Conservation (phyloP, 148 eudicot genomes). For the Diospyros lotus region DNA sequence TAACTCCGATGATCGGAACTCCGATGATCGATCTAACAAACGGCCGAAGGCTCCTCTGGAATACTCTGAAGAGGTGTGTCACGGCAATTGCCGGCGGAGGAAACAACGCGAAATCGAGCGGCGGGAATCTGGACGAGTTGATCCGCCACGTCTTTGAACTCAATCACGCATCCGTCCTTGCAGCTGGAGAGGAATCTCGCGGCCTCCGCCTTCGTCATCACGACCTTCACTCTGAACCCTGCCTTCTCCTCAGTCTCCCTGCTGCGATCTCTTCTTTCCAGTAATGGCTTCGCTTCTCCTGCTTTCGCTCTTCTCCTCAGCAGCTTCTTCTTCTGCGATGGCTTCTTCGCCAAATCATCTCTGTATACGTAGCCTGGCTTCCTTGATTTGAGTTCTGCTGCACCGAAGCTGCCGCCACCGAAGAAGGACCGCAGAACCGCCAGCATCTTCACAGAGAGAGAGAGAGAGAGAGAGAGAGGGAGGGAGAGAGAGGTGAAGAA, state of each 20-base stretch:
- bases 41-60: no score
- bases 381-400: neutral
- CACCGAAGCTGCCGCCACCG: neutral
- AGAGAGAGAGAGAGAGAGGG: constrained; percentile 10
- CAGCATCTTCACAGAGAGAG: constrained; percentile 8
- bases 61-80: no score
- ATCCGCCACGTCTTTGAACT: constrained; percentile 38
- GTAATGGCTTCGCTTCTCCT: neutral
- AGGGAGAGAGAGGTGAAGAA: neutral
- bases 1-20: no score
- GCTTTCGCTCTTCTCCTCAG: neutral
- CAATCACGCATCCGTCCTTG: constrained; percentile 37
- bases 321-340: neutral
- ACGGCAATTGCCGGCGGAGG: neutral
- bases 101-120: constrained; percentile 24
- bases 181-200: constrained; percentile 32
- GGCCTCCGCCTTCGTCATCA: constrained; percentile 57
- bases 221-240: constrained; percentile 31
- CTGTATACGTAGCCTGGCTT: neutral
- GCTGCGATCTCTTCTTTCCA: neutral
- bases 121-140: constrained; percentile 39
- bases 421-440: neutral
- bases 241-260: neutral
- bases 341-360: constrained; percentile 11
- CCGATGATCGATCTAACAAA: no score